Base-by-base conservation (phyloP, 495 filamentous ascomycete genomes). In the Trichodelitschia bisporula region DNA sequence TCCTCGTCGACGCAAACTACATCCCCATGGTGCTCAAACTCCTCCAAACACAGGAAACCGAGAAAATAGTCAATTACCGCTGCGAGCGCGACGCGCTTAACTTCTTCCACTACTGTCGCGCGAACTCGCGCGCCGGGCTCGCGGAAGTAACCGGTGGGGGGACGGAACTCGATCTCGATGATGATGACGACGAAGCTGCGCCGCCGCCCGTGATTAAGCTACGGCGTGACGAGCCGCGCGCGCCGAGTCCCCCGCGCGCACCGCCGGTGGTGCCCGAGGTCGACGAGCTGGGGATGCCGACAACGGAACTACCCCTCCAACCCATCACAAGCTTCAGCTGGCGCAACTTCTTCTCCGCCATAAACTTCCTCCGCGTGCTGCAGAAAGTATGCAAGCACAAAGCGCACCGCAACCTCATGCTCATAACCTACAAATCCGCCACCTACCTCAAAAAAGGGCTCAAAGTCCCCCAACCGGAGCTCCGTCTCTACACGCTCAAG, bases 301-400 rank as follows among this genome's bases (percentile, higher is more conserved):
- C 44, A 29, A 40, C 37, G 19, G 41, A 39, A 30, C 45, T 59
- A 33, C 77, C 80, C 2, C 63, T 71, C 18, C 69, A 76, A 34
- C 78, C 79, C 15, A 82, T 93, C 37, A 92, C 76, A 4, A 67
- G 69, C 39, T 95, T 77, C 59, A 84, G 77, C 15, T 82, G 78
- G 51, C 76, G 89, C 38, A 83, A 84, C 54, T 89, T 95, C 61
- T 89, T 83, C 59, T 71, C 77, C 4, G 62, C 69, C 30, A 91
- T 93, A 59, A 93, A 86, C 51, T 76, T 80, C 53, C 62, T 97
- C 12, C 80, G 89, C 38, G 65, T 91, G 32, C 75, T 95, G 66
- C 86, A 95, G 47, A 97, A 97, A 50, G 75, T 95, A 34, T 90
- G 80, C 47, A 86, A 90, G 38, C 58, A 72, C 48, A 92, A 93